Evolutionary conservation across 2,329 filamentous ascomycete species (phyloP).

Genomic region (Leptodontidium sp.): DNA sequence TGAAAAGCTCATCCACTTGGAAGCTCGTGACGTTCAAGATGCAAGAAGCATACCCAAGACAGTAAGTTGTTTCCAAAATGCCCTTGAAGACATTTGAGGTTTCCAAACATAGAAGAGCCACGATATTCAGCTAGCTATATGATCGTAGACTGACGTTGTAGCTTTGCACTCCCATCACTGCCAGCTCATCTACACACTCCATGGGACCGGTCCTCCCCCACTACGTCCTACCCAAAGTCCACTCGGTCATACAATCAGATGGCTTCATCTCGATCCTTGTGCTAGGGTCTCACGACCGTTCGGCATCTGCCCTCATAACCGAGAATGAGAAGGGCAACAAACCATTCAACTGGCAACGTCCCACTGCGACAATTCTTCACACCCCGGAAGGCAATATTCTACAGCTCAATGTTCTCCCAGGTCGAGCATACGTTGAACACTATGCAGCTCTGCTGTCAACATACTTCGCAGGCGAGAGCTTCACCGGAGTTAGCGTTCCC

Average conservation of each 20-base stretch:
- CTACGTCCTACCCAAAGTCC: slow-evolving; percentile 24
- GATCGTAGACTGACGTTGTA: background rate
- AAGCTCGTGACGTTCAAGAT: background rate
- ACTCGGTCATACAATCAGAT: slow-evolving; percentile 17
- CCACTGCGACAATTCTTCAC: slow-evolving; percentile 25
- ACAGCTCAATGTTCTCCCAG: slow-evolving; percentile 32
- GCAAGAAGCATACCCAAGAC: background rate
- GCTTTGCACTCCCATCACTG: slow-evolving; percentile 15
- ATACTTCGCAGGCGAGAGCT: slow-evolving; percentile 21
- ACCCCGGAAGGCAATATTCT: slow-evolving; percentile 23
- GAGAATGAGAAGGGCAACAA: slow-evolving; percentile 33
- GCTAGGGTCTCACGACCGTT: slow-evolving; percentile 18
- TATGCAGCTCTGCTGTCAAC: slow-evolving; percentile 34
- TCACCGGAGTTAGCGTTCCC: slow-evolving; percentile 4
- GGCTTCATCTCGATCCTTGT: slow-evolving; percentile 18
- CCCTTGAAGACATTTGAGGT: no score
- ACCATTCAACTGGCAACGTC: slow-evolving; percentile 37
- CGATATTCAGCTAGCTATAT: background rate
- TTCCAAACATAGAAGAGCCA: no score
- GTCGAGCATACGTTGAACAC: slow-evolving; percentile 32
- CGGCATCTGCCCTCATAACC: slow-evolving; percentile 24
- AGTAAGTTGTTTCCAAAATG: background rate
- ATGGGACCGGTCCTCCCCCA: slow-evolving; percentile 21
- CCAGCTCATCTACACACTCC: slow-evolving; percentile 12
- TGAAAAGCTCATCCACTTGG: background rate